Percentiles rank a stretch among this genome's conserved stretches.
Conservation (phyloP, 257 asterid species). For the Primulina eburnea region DNA sequence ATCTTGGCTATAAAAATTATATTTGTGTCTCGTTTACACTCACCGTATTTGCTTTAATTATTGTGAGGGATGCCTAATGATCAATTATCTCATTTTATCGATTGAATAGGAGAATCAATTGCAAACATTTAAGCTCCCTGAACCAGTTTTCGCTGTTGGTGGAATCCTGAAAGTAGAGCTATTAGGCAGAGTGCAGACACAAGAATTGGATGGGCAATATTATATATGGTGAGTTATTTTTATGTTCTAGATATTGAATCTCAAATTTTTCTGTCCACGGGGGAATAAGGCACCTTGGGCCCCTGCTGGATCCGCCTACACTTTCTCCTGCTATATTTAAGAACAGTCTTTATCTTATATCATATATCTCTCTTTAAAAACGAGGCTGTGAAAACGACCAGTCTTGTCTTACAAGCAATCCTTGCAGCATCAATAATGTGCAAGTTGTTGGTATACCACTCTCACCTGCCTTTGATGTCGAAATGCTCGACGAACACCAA, state of each 20-base stretch:
- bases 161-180: conserved; percentile 75
- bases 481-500: conserved; percentile 42
- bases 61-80: background rate
- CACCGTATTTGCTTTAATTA: background rate
- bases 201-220: conserved; percentile 62
- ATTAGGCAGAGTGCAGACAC: conserved; percentile 80
- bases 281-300: background rate
- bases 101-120: conserved; percentile 53
- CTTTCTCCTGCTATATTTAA: background rate
- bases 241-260: background rate
- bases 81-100: conserved; percentile 12
- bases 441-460: conserved; percentile 65
- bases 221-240: conserved; percentile 61
- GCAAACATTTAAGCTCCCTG: conserved; percentile 74
- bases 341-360: background rate
- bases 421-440: conserved; percentile 54
- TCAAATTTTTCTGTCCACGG: background rate
- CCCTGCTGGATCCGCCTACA: background rate
- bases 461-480: conserved; percentile 57
- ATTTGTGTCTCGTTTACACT: background rate
- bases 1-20: background rate
- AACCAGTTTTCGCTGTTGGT: conserved; percentile 68
- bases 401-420: background rate
- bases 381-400: background rate
- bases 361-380: too few species aligned